Conservation (phyloP, 192 early-diverging fungal genomes). For the Coemansia sp. region DNA sequence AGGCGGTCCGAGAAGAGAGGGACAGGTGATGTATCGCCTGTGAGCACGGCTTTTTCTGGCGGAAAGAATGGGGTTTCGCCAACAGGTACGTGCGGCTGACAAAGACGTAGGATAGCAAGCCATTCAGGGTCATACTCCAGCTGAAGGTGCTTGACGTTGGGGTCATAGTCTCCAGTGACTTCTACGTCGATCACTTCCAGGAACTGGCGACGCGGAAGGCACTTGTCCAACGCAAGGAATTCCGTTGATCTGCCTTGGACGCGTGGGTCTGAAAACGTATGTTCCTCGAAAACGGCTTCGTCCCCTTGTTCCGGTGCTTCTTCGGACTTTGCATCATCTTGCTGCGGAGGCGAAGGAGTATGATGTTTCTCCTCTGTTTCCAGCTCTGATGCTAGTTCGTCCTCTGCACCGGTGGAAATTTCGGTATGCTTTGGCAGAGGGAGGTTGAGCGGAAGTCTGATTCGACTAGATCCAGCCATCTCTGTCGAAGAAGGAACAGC, state of each 20-base stretch:
- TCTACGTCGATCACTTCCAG: slow-evolving; percentile 71
- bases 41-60: slow-evolving; percentile 35
- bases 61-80: slow-evolving; percentile 56
- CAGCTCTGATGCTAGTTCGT: not conserved
- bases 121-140: slow-evolving; percentile 87
- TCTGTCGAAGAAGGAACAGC: slow-evolving; percentile 2
- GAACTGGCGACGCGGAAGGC: slow-evolving; percentile 73
- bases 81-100: slow-evolving; percentile 58
- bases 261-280: slow-evolving; percentile 13
- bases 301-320: not conserved
- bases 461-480: not conserved
- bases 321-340: not conserved
- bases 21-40: slow-evolving; percentile 30
- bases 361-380: not conserved
- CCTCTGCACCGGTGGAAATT: too few relatives aligned
- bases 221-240: slow-evolving; percentile 97
- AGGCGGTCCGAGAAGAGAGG: slow-evolving; percentile 41
- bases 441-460: slow-evolving; percentile 22
- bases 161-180: slow-evolving; percentile 49
- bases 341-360: not conserved
- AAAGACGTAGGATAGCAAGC: slow-evolving; percentile 72
- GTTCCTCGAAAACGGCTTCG: not conserved
- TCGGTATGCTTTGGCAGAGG: slow-evolving; percentile 29
- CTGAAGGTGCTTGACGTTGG: slow-evolving; percentile 36
- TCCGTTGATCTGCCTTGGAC: slow-evolving; percentile 58